Evolutionary conservation across 2,329 filamentous ascomycete species (phyloP).

Genomic region (Penicillium thymicola): DNA sequence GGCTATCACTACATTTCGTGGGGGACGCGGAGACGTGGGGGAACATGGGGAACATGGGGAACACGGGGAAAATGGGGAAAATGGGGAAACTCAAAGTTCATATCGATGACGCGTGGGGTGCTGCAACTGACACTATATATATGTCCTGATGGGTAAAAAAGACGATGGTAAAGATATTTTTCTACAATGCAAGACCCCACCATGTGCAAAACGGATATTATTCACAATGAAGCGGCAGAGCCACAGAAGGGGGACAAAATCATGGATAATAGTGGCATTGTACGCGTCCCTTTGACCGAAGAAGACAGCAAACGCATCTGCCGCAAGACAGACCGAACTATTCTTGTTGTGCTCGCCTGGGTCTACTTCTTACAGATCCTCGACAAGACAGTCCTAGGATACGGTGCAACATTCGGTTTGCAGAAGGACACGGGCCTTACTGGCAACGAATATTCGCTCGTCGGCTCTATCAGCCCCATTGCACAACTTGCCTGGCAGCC

Average conservation of each 20-base stretch:
- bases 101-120: neutral
- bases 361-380: slow-evolving; percentile 51
- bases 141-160: neutral
- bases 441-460: slow-evolving; percentile 55
- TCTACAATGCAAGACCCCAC: neutral
- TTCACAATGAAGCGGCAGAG: slow-evolving; percentile 21
- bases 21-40: slow-evolving; percentile 7
- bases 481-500: slow-evolving; percentile 62
- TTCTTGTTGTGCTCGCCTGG: slow-evolving; percentile 50
- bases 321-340: slow-evolving; percentile 59
- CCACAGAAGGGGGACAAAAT: slow-evolving; percentile 9
- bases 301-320: slow-evolving; percentile 53
- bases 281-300: slow-evolving; percentile 31
- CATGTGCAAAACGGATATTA: slow-evolving; percentile 18
- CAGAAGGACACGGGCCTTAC: slow-evolving; percentile 49
- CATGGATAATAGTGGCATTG: slow-evolving; percentile 15
- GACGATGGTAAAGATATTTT: neutral
- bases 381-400: slow-evolving; percentile 59
- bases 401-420: slow-evolving; percentile 56
- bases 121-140: neutral
- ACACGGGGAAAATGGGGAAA: neutral
- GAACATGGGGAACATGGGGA: neutral
- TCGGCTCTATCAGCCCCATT: slow-evolving; percentile 58
- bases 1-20: neutral
- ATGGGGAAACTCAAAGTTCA: neutral